Evolutionary conservation across 192 early-diverging fungal genomes (phyloP), one percentile per base, ranked within the genome.

Genomic region (Backusella parvicylindrica): DNA sequence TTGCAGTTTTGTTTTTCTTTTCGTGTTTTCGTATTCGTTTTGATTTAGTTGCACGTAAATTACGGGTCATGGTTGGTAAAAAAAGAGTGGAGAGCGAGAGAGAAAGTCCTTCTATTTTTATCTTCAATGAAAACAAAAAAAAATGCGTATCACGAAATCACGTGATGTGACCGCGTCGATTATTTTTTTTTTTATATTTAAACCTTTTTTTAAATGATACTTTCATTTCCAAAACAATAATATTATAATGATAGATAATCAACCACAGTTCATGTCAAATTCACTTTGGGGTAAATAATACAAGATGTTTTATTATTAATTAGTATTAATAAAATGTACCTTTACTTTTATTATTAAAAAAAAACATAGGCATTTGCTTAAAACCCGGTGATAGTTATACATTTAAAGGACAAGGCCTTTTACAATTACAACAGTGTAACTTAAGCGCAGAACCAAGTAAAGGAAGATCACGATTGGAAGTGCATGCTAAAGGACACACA

Each of bases 201-300:
- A 37, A 37, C 36, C 7, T 37, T 7, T 37, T 37, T 37, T 37
- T 37, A 2, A n/a, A n/a, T n/a, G n/a, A n/a, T 37, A 5, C 36
- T 37, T 37, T 37, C 36, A 2, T 37, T 37, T 5, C 36, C 7
- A 37, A 37, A 37, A 37, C 2, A 37, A 37, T 5, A 37, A 37
- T n/a, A n/a, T n/a, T n/a, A n/a, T n/a, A n/a, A n/a, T n/a, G n/a
- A n/a, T n/a, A 47, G 43, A 47, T 1, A 47, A 47, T 8, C 23
- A n/a, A 43, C 30, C 13, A 43, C 40, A 56, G 18, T 47, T 18
- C 43, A 64, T 73, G 60, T 65, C 63, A 9, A 36, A n/a, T 65
- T 41, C 23, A 15, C 37, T 73, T 65, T 73, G 72, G 72, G 53
- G 72, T 73, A 73, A 73, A 31, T 31, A 41, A 41, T 38, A 21